These are phyloP conservation scores for Ziziphus jujuba DNA, from an alignment of 306 rosid genomes.

Conservation along the genomic window DNA sequence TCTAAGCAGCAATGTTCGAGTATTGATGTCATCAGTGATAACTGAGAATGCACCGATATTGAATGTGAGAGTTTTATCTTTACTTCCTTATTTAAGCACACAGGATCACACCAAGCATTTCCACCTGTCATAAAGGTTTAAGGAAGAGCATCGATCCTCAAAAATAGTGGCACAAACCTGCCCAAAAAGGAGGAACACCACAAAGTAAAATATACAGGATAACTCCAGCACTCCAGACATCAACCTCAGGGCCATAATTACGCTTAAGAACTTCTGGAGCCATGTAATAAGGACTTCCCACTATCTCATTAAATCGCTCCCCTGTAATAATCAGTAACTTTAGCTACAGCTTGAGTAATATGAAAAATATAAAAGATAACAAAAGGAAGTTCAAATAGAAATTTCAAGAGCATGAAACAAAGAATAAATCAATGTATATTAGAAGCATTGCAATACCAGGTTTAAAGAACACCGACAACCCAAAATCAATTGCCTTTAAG, in stretches of 20 bases:
- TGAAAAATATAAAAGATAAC: background rate
- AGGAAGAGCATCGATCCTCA: background rate
- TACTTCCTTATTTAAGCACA: background rate
- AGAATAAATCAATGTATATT: background rate
- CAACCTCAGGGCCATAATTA: constrained; percentile 80
- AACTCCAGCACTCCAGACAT: constrained; percentile 92
- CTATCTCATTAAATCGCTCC: constrained; percentile 54
- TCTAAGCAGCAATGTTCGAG: background rate
- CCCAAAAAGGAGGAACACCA: constrained; percentile 94
- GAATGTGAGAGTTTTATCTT: background rate
- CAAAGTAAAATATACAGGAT: constrained; percentile 75
- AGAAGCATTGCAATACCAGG: constrained; percentile 38
- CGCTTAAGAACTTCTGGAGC: constrained; percentile 87
- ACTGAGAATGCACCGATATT: background rate
- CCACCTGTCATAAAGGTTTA: background rate
- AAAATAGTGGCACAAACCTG: constrained; percentile 54
- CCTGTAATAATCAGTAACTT: constrained; percentile 32
- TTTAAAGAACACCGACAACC: constrained; percentile 51
- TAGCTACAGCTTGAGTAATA: background rate
- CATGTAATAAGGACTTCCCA: constrained; percentile 87
- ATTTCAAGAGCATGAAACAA: background rate
- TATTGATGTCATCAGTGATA: background rate
- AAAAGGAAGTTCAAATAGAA: background rate
- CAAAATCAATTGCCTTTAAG: constrained; percentile 63
- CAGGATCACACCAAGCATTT: background rate